phyloP scores from a whole-genome alignment of 768 basidiomycete species.

The Lentinula detonsa region DNA sequence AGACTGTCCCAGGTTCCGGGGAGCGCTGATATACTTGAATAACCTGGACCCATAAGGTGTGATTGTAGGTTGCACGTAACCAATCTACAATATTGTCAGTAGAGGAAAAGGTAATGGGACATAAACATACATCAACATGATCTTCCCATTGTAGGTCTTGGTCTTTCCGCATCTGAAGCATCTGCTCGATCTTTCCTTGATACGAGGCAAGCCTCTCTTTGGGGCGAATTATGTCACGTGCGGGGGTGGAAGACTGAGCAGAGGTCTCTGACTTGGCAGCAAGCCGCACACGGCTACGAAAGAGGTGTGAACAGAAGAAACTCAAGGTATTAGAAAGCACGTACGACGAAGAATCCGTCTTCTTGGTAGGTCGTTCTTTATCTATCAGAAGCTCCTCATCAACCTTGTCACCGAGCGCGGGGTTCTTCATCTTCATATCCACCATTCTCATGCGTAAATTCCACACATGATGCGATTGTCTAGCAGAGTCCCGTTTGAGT shows the following conservation, averaged over 20 bases:
- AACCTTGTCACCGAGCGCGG: constrained; percentile 49
- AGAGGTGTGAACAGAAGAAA: background rate
- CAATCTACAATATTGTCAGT: constrained; percentile 35
- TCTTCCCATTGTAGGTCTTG: constrained; percentile 84
- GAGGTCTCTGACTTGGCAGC: background rate
- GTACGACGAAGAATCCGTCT: constrained; percentile 35
- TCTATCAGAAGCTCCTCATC: constrained; percentile 74
- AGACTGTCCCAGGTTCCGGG: constrained; percentile 15
- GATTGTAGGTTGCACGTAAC: constrained; percentile 58
- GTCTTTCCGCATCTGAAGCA: constrained; percentile 60
- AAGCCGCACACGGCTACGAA: constrained; percentile 1
- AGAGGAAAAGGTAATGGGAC: background rate
- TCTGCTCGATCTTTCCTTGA: constrained; percentile 55
- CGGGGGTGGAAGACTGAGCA: background rate
- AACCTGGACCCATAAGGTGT: constrained; percentile 54
- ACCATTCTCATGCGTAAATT: constrained; percentile 68
- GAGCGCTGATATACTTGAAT: constrained; percentile 53
- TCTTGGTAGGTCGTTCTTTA: constrained; percentile 62
- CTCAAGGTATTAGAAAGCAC: constrained; percentile 8
- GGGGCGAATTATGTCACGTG: constrained; percentile 42
- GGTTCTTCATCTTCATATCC: constrained; percentile 76
- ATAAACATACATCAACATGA: constrained; percentile 60
- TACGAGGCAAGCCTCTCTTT: constrained; percentile 61
- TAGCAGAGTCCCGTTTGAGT: constrained; percentile 61
- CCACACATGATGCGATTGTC: constrained; percentile 65